Evolutionary conservation across 306 rosid species (phyloP), one percentile per base, ranked within the genome.

Genomic region (Glycine soja): DNA sequence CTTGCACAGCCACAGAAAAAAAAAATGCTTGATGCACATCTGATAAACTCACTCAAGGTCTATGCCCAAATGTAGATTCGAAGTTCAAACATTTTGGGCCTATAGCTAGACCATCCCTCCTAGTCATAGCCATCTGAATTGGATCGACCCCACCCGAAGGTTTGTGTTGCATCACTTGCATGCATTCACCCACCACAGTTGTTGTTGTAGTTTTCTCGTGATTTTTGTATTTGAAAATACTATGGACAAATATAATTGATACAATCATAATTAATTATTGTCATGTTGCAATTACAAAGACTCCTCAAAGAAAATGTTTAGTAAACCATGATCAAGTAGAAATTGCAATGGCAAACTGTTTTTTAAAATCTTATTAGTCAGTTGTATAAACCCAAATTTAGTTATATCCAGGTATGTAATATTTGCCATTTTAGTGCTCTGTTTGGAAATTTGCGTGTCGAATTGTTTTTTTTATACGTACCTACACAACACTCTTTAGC

Each of bases 381-480:
- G 40, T 36, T 36, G 43, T 36, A 63, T 63, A 10, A 12, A 34
- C 47, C 47, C 16, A 0, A 32, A 36, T 63, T 63, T 6, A 2
- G 46, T 32, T 34, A 32, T 16, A 63, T 63, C 46, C 10, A 11
- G 43, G 45, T 5, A 34, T 5, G 40, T 5, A 32, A 62, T 0
- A 63, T 34, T 13, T 63, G 0, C 43, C 4, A 7, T 3, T 63
- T 12, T 34, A 13, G 18, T 63, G 45, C 5, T 32, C 9, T 34
- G 19, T 64, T 13, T 7, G 70, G 70, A 64, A 64, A 24, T 36
- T 34, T 36, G 70, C 13, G 24, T 13, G 6, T 36, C 5, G 2
- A 64, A 64, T 64, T 64, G 70, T 64, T 48, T 6, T 64, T n/a
- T 36, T 36, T 64, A 13, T 10, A 14, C 7, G 70, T 64, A 64